Evolutionary conservation across 2,329 filamentous ascomycete genomes (phyloP), one percentile per base, ranked within the genome.

Genomic region (Tothia fuscella): DNA sequence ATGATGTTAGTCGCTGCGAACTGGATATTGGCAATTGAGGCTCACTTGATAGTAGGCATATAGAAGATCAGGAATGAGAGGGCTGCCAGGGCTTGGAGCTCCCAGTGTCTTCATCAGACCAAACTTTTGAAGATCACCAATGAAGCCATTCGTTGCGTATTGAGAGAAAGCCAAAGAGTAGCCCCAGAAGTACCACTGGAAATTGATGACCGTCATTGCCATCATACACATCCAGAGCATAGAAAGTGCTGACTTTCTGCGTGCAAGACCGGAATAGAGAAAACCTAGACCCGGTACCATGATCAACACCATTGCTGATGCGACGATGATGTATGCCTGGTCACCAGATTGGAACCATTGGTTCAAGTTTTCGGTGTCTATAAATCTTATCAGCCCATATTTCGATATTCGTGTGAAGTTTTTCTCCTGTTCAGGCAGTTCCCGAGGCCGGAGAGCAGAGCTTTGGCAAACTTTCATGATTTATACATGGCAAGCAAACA

Each of bases 111-210:
- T 84, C 70, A 76, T 80, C 53, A 98, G 72, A 47, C 87, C 91
- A 53, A 96, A 94, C 62, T 93, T 83, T 52, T 79, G 73, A 43
- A 98, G 66, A 60, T 96, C 78, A 42, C 91, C 91, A 56, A 98
- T 96, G 66, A 83, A 96, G 41, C 84, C 82, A 65, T 84, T 95
- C 51, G 76, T 86, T 4, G 80, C 83, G 12, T 77, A 78, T 32
- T 74, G 71, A 56, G 83, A 91, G 65, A 96, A 95, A 40, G 89
- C 88, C 47, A 98, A 71, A 12, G 89, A 94, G 64, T 94, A 98
- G 28, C 91, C 91, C 89, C 91, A 96, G 63, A 98, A 95, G 58
- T 95, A 96, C 91, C 91, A 98, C 67, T 98, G 91, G 69, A 98
- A 95, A 43, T 84, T 82, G 60, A 95, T 73, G 57, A 96, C 79